Percentiles rank a stretch among this genome's conserved stretches.
These are phyloP conservation scores for Capsicum pubescens DNA, from an alignment of 257 asterid genomes.

Conservation along the genomic window DNA sequence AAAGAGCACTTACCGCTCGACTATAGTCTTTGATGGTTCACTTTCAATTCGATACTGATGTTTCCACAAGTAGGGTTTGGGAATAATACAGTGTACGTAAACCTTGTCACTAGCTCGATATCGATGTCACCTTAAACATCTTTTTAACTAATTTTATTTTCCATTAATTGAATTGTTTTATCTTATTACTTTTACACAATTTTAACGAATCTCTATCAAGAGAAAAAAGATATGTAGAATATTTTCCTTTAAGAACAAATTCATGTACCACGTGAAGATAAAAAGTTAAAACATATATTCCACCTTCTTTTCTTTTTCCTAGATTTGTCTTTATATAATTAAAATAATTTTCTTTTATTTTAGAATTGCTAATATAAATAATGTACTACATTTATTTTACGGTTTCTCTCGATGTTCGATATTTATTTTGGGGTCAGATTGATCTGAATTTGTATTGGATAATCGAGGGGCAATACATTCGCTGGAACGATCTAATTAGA, in stretches of 20 bases:
- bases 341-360: neutral
- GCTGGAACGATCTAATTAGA: neutral
- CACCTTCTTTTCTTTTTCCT: neutral
- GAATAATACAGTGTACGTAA: no score
- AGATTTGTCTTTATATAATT: neutral
- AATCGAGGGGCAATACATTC: neutral
- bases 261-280: neutral
- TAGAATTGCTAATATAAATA: neutral
- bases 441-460: neutral
- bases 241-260: neutral
- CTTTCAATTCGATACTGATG: neutral
- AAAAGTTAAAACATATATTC: slow-evolving; percentile 14
- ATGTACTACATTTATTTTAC: neutral
- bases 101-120: no score
- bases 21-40: neutral
- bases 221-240: no score
- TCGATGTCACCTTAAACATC: neutral
- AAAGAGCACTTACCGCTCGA: neutral
- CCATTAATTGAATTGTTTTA: neutral
- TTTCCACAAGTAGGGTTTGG: no score
- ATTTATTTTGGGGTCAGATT: neutral
- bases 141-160: slow-evolving; percentile 5
- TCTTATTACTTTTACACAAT: neutral
- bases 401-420: neutral
- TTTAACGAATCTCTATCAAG: no score